phyloP scores from a whole-genome alignment of 2,329 filamentous ascomycete species.

The Penicillium sp. region DNA sequence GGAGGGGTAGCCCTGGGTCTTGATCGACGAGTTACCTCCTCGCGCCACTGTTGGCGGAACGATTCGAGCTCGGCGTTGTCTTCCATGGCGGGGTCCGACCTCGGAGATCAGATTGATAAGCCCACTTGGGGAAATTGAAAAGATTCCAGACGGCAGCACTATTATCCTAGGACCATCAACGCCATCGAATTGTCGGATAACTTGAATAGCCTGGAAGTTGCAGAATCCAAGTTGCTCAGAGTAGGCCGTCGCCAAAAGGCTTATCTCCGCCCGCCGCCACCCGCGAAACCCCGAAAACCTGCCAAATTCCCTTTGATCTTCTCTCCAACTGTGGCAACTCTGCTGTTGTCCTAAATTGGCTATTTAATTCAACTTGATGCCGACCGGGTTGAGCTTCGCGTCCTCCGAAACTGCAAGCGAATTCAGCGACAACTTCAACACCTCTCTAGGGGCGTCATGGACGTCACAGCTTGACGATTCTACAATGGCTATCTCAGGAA shows the following conservation, averaged over 20 bases:
- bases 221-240: not conserved
- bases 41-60: slow-evolving; percentile 83
- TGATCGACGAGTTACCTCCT: slow-evolving; percentile 67
- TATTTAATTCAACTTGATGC: slow-evolving; percentile 15
- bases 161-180: slow-evolving; percentile 2
- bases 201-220: not conserved
- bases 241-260: slow-evolving; percentile 6
- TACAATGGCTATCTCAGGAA: slow-evolving; percentile 37
- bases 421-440: slow-evolving; percentile 16
- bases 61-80: slow-evolving; percentile 74
- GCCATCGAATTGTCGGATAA: slow-evolving; percentile 8
- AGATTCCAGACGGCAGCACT: not conserved
- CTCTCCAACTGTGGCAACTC: not conserved
- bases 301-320: slow-evolving; percentile 8
- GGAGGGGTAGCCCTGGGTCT: slow-evolving; percentile 22
- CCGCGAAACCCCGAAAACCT: slow-evolving; percentile 31
- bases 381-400: slow-evolving; percentile 13
- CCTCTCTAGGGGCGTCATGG: slow-evolving; percentile 31
- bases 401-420: slow-evolving; percentile 8
- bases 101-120: slow-evolving; percentile 32
- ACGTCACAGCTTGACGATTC: slow-evolving; percentile 33
- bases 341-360: not conserved
- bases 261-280: slow-evolving; percentile 30
- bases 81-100: slow-evolving; percentile 37
- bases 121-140: slow-evolving; percentile 12